Percentiles rank a stretch among this genome's conserved stretches.
phyloP scores from a whole-genome alignment of 2,329 filamentous ascomycete species.

The Ceratocystis harringtonii region DNA sequence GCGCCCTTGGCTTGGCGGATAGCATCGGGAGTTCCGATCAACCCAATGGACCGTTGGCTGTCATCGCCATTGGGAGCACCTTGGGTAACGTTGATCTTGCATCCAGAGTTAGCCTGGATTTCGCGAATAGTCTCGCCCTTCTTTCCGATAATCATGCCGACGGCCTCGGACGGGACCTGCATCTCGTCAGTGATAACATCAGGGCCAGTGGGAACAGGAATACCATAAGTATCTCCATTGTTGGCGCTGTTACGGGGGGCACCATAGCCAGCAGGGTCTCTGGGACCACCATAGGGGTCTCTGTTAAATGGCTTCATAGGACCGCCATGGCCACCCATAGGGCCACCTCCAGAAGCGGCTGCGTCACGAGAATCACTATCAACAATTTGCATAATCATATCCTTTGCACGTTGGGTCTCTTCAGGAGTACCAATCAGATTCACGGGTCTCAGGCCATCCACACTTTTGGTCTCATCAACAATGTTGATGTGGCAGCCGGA shows the following conservation, averaged over 20 bases:
- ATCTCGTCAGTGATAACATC: constrained; percentile 74
- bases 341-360: constrained; percentile 22
- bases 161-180: constrained; percentile 74
- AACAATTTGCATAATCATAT: constrained; percentile 84
- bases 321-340: constrained; percentile 23
- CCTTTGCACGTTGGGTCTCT: constrained; percentile 64
- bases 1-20: constrained; percentile 69
- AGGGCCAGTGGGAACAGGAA: constrained; percentile 21
- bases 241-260: constrained; percentile 24
- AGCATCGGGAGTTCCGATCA: constrained; percentile 62
- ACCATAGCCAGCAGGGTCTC: constrained; percentile 17
- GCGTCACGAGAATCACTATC: constrained; percentile 67
- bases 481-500: constrained; percentile 95
- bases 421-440: constrained; percentile 71
- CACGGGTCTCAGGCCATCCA: constrained; percentile 77
- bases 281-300: constrained; percentile 11
- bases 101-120: constrained; percentile 75
- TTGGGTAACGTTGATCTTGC: constrained; percentile 88
- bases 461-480: constrained; percentile 80
- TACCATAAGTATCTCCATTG: constrained; percentile 21
- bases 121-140: constrained; percentile 88
- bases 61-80: constrained; percentile 51
- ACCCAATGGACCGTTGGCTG: constrained; percentile 69
- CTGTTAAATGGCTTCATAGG: constrained; percentile 14
- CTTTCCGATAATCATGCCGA: constrained; percentile 94